Conservation (phyloP, 2,329 filamentous ascomycete genomes). For the Boeremia exigua region DNA sequence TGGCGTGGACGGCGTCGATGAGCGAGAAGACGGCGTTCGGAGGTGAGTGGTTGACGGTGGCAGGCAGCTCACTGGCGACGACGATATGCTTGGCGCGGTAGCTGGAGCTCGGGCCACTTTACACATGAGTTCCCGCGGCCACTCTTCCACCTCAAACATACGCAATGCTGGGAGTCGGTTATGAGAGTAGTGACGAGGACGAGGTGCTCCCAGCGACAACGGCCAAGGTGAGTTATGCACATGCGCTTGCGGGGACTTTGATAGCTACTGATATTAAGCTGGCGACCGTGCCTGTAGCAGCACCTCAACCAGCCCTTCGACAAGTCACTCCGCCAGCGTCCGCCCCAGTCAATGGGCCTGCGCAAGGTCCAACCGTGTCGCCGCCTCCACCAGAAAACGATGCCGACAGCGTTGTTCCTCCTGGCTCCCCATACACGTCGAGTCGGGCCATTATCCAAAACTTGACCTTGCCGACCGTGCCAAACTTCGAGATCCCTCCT, state of each 20-base stretch:
- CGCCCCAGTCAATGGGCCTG: slow-evolving; percentile 32
- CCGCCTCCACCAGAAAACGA: slow-evolving; percentile 26
- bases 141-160: slow-evolving; percentile 1
- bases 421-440: slow-evolving; percentile 70
- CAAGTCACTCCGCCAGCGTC: slow-evolving; percentile 15
- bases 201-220: slow-evolving; percentile 46
- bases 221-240: slow-evolving; percentile 48
- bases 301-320: slow-evolving; percentile 12
- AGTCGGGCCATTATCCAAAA: slow-evolving; percentile 70
- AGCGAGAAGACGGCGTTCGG: slow-evolving; percentile 19
- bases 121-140: not conserved
- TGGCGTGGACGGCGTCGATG: not conserved
- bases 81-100: slow-evolving; percentile 13
- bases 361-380: slow-evolving; percentile 36
- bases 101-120: slow-evolving; percentile 8
- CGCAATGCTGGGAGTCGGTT: slow-evolving; percentile 52
- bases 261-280: slow-evolving; percentile 57
- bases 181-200: slow-evolving; percentile 56
- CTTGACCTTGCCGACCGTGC: slow-evolving; percentile 74
- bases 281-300: slow-evolving; percentile 29
- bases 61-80: slow-evolving; percentile 40
- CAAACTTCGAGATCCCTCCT: slow-evolving; percentile 75
- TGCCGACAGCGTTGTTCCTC: slow-evolving; percentile 28
- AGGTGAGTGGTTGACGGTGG: slow-evolving; percentile 27
- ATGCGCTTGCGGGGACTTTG: slow-evolving; percentile 39